Evolutionary conservation across 129 eudicot species (phyloP).

Genomic region (Oenanthe sinensis): DNA sequence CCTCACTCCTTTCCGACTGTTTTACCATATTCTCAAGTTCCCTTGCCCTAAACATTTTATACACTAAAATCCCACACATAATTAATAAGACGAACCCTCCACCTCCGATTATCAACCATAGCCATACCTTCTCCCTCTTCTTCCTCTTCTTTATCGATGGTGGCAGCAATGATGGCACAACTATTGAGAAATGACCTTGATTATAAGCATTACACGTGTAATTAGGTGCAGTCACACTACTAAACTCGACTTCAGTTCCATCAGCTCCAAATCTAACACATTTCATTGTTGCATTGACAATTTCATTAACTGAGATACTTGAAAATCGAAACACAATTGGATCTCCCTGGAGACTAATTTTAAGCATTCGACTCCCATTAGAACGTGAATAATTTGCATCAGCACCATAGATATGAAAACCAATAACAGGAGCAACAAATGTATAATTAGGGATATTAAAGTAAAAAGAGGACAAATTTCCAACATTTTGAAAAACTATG

Average conservation of each 20-base stretch:
- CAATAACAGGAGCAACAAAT: conserved; percentile 55
- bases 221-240: conserved; percentile 32
- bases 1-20: conserved; percentile 45
- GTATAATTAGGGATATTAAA: conserved; percentile 53
- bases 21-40: conserved; percentile 48
- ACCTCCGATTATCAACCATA: conserved; percentile 58
- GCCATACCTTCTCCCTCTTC: conserved; percentile 26
- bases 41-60: conserved; percentile 17
- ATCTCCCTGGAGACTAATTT: conserved; percentile 20
- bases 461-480: conserved; percentile 60
- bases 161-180: conserved; percentile 19
- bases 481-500: conserved; percentile 59
- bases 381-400: conserved; percentile 16
- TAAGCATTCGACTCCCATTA: conserved; percentile 14
- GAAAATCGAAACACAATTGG: conserved; percentile 42
- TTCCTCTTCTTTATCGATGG: not conserved
- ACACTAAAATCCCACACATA: conserved; percentile 18
- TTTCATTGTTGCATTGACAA: not conserved
- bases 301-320: conserved; percentile 11
- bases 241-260: conserved; percentile 40
- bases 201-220: conserved; percentile 27
- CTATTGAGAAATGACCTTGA: conserved; percentile 67
- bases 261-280: conserved; percentile 54
- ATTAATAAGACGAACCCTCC: conserved; percentile 28
- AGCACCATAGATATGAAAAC: conserved; percentile 44